Percentiles rank a stretch among this genome's conserved stretches.
phyloP scores from a whole-genome alignment of 1,139 yeast species.

The Scheffersomyces lignicola region DNA sequence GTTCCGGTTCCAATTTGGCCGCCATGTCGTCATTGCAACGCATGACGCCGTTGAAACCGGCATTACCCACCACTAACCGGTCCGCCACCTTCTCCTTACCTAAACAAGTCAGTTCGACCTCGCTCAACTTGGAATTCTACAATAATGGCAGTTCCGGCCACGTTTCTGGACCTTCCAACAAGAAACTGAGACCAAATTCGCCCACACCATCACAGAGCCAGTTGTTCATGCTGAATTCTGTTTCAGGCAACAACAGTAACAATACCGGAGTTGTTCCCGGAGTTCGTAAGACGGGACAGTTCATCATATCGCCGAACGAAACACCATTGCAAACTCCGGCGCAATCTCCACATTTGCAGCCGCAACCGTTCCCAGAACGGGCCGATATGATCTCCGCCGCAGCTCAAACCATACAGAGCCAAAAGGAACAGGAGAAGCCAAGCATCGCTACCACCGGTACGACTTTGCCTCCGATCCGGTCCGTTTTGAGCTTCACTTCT shows the following conservation, averaged over 20 bases:
- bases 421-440: not conserved
- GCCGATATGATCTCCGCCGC: conserved; percentile 1
- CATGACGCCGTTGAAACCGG: conserved; percentile 42
- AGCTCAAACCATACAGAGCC: conserved; percentile 10
- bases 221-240: conserved; percentile 7
- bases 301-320: conserved; percentile 19
- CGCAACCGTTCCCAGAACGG: conserved; percentile 15
- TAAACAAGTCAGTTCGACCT: conserved; percentile 18
- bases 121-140: conserved; percentile 31
- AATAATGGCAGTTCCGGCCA: conserved; percentile 8
- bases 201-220: conserved; percentile 24
- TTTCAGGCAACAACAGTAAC: not conserved
- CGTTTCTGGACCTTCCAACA: conserved; percentile 15
- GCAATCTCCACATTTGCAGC: conserved; percentile 42
- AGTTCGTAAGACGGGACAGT: conserved; percentile 11
- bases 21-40: conserved; percentile 27
- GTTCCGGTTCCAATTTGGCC: conserved; percentile 23
- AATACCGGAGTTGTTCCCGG: conserved; percentile 5
- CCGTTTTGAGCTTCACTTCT: conserved; percentile 35
- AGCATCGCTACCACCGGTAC: conserved; percentile 45
- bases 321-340: conserved; percentile 36
- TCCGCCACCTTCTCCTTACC: conserved; percentile 9
- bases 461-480: conserved; percentile 44
- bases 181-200: conserved; percentile 45
- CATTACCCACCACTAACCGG: conserved; percentile 5